Percentiles rank a stretch among this genome's conserved stretches.
Conservation (phyloP, 768 basidiomycete species). For the Naganishia kalamii region DNA sequence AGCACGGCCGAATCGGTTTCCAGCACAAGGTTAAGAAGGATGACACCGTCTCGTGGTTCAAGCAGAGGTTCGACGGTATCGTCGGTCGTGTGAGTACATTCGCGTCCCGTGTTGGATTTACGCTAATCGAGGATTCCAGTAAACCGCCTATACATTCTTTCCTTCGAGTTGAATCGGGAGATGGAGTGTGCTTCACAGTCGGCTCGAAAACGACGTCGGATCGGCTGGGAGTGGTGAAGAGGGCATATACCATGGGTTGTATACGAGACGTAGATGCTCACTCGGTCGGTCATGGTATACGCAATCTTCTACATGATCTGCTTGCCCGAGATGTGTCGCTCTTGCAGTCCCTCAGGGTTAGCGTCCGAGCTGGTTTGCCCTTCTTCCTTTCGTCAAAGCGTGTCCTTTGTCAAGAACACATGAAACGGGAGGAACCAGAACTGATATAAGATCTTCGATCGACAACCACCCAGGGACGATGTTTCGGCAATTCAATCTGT, state of each 20-base stretch:
- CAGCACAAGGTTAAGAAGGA: conserved; percentile 88
- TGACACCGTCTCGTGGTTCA: conserved; percentile 95
- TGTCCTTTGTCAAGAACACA: too few species aligned
- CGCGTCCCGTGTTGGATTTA: too few species aligned
- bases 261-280: conserved; percentile 9
- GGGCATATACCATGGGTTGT: conserved; percentile 14
- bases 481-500: too few species aligned
- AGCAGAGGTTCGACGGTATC: conserved; percentile 97
- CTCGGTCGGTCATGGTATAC: conserved; percentile 9
- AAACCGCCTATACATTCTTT: conserved; percentile 16
- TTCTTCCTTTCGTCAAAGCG: too few species aligned
- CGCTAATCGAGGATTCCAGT: neutral
- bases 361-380: too few species aligned
- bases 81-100: conserved; percentile 50
- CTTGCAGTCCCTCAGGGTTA: too few species aligned
- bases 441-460: too few species aligned
- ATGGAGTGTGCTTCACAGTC: conserved; percentile 15
- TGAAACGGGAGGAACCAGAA: too few species aligned
- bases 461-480: too few species aligned
- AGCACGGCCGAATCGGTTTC: conserved; percentile 78
- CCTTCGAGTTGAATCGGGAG: conserved; percentile 14
- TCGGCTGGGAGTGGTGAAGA: conserved; percentile 2
- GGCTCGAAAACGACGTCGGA: conserved; percentile 2
- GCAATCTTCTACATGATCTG: conserved; percentile 16
- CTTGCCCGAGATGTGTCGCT: too few species aligned